These are phyloP conservation scores for Colletotrichum sp. DNA, from an alignment of 2,329 filamentous ascomycete genomes.

Conservation along the genomic window DNA sequence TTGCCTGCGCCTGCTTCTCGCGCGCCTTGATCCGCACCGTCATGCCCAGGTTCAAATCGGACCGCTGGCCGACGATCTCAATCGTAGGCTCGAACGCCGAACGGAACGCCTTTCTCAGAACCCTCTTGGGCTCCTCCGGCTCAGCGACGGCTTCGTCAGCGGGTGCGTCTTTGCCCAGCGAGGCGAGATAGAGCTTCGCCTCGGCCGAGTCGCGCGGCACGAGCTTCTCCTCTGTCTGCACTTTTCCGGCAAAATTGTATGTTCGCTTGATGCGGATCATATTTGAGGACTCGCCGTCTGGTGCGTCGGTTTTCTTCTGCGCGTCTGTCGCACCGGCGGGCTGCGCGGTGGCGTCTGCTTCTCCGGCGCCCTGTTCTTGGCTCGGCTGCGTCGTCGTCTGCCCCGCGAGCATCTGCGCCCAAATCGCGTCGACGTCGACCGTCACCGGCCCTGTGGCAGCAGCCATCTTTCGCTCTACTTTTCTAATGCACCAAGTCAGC, in stretches of 20 bases:
- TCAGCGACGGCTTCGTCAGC: slow-evolving; percentile 22
- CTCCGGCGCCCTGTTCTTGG: slow-evolving; percentile 16
- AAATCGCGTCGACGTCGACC: slow-evolving; percentile 74
- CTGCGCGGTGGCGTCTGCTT: neutral
- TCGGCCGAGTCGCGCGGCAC: slow-evolving; percentile 70
- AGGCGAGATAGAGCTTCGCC: slow-evolving; percentile 67
- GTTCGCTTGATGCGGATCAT: slow-evolving; percentile 72
- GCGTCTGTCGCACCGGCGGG: neutral
- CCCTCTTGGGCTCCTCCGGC: slow-evolving; percentile 37
- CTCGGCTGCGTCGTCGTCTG: slow-evolving; percentile 18
- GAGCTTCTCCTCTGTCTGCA: slow-evolving; percentile 74
- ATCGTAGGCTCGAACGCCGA: slow-evolving; percentile 67
- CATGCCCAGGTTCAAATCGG: slow-evolving; percentile 65
- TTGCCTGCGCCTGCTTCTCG: slow-evolving; percentile 54
- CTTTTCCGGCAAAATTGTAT: slow-evolving; percentile 77
- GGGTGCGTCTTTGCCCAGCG: slow-evolving; percentile 40
- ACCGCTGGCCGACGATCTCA: slow-evolving; percentile 47
- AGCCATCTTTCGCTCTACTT: slow-evolving; percentile 60
- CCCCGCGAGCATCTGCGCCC: slow-evolving; percentile 67
- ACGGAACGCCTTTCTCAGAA: slow-evolving; percentile 62
- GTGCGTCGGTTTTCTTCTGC: slow-evolving; percentile 17
- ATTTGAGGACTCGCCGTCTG: slow-evolving; percentile 31
- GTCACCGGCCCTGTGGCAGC: slow-evolving; percentile 65
- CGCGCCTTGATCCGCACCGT: slow-evolving; percentile 52
- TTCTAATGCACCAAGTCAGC: slow-evolving; percentile 38